Base-by-base conservation (phyloP, 2,329 filamentous ascomycete genomes). In the Trichophyton benhamiae region DNA sequence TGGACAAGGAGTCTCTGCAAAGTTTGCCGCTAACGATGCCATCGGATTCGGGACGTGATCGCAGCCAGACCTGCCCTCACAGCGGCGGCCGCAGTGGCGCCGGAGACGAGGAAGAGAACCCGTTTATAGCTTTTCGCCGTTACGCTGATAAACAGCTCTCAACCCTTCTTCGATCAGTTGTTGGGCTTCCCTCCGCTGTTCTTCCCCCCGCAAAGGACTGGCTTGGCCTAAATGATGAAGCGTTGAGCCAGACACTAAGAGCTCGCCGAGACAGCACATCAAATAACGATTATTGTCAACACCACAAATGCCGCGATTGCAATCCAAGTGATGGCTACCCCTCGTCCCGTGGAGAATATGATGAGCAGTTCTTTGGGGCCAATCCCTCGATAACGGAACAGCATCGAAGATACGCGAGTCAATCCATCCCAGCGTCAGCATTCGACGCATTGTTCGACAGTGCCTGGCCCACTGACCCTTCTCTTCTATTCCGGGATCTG, bases 51-150 rank as follows among this genome's bases (percentile, higher is more conserved):
- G 42, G 44, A 9, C 58, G 58, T 27, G 58, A 59, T 30, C 58
- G 58, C 11, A 8, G 27, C 20, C 55, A 42, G 25, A 42, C 13
- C 36, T 44, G 15, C 55, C 22, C 55, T 17, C 41, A 33, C 17
- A 7, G 25, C 27, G 13, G 11, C 48, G 17, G 58, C n/a, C 48
- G 15, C 6, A 49, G 55, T 7, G 30, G 52, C n/a, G 27, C 52
- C 8, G 13, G 52, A 17, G 13, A 15, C 6, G 49, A 60, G 59
- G 69, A 75, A 62, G 71, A 76, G 63, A 83, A 83, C 63, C 81
- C 82, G 0, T 84, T 85, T 70, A 78, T 83, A 61, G 75, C 78
- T 33, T 84, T 85, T 72, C 83, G 83, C 66, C 80, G 79, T 64
- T 83, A 82, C 69, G 80, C 82, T 61, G 83, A 86, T 66, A 78